Conservation (phyloP, 164 flowering plant genomes). For the Nymphaea colorata region DNA sequence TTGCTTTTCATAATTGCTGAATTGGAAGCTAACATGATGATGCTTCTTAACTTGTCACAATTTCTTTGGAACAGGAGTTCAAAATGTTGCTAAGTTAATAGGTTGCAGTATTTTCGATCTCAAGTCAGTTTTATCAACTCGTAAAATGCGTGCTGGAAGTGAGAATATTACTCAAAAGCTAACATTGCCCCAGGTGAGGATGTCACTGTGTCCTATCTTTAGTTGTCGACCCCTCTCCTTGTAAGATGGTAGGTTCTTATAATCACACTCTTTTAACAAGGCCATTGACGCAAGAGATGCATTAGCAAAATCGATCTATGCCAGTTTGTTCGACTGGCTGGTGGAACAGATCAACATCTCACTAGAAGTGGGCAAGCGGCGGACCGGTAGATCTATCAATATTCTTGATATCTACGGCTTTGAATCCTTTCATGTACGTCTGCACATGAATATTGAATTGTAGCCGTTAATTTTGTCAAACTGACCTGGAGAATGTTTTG, state of each 20-base stretch:
- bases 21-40: neutral
- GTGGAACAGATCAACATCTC: conserved; percentile 94
- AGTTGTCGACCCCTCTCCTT: neutral
- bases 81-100: conserved; percentile 59
- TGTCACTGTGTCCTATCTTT: neutral
- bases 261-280: conserved; percentile 19
- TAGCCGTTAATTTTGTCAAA: no score
- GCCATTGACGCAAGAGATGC: conserved; percentile 94
- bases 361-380: conserved; percentile 82
- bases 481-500: neutral
- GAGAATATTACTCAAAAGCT: conserved; percentile 87
- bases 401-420: conserved; percentile 99
- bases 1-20: neutral
- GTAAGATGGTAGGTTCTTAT: neutral
- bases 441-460: neutral
- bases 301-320: conserved; percentile 89
- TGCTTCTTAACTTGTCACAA: neutral
- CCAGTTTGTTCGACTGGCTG: conserved; percentile 96
- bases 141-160: conserved; percentile 87
- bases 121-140: conserved; percentile 72
- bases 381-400: conserved; percentile 92
- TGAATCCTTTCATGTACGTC: conserved; percentile 83
- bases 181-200: conserved; percentile 72
- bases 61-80: conserved; percentile 33
- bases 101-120: conserved; percentile 60